phyloP scores from a whole-genome alignment of 352 stramenopile genomes.

The Labyrinthula sp. region DNA sequence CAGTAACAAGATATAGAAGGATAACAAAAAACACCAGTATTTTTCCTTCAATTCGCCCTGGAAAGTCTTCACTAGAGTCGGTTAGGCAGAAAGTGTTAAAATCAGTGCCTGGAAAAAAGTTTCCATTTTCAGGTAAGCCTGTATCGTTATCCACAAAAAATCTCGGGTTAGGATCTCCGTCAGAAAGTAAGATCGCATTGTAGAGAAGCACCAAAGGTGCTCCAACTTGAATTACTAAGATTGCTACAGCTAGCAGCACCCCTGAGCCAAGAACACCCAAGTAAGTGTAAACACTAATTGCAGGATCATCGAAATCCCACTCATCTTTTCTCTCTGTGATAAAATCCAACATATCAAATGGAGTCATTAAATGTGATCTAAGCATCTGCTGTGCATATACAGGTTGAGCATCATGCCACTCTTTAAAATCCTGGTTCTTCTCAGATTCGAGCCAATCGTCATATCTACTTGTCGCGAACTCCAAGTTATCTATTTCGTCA shows the following conservation, averaged over 20 bases:
- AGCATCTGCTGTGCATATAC: slow-evolving; percentile 30
- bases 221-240: slow-evolving; percentile 26
- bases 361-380: slow-evolving; percentile 30
- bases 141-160: no score
- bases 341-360: slow-evolving; percentile 27
- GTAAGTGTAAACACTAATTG: slow-evolving; percentile 1
- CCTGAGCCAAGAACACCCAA: slow-evolving; percentile 8
- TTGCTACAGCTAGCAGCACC: slow-evolving; percentile 22
- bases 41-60: slow-evolving; percentile 24
- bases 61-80: no score
- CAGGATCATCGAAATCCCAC: not conserved
- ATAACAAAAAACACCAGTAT: slow-evolving; percentile 34
- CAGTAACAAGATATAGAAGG: slow-evolving; percentile 34
- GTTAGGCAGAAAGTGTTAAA: slow-evolving; percentile 17
- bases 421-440: slow-evolving; percentile 32
- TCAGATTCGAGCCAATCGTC: slow-evolving; percentile 33
- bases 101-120: not conserved
- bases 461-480: slow-evolving; percentile 31
- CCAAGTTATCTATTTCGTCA: slow-evolving; percentile 22
- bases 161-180: no score
- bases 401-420: slow-evolving; percentile 27
- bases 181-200: slow-evolving; percentile 8
- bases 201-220: slow-evolving; percentile 27
- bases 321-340: slow-evolving; percentile 5
- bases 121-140: not conserved